phyloP scores from a whole-genome alignment of 2,329 filamentous ascomycete genomes.

The Daldinia eschscholtzii region DNA sequence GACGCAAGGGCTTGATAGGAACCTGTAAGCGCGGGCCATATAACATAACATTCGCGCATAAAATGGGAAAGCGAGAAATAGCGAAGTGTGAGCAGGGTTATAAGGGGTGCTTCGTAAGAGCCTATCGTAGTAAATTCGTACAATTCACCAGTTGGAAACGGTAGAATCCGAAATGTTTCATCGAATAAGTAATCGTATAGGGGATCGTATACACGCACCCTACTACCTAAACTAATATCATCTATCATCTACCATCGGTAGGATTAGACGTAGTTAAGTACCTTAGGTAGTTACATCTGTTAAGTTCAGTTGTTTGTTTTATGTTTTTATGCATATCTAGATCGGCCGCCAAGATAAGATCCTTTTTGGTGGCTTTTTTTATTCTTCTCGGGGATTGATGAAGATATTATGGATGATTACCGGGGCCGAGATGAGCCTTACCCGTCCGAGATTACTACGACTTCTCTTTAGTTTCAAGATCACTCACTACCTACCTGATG shows the following conservation, averaged over 20 bases:
- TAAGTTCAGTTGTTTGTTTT: neutral
- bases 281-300: no score
- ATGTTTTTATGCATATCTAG: constrained; percentile 9
- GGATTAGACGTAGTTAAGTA: constrained; percentile 1
- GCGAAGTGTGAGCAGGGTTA: neutral
- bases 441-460: constrained; percentile 34
- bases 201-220: neutral
- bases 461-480: constrained; percentile 4
- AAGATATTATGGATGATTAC: constrained; percentile 7
- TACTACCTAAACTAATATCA: neutral
- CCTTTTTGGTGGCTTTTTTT: neutral
- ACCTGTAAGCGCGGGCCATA: constrained; percentile 21
- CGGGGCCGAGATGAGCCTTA: constrained; percentile 28
- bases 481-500: neutral
- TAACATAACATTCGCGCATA: constrained; percentile 18
- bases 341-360: constrained; percentile 23
- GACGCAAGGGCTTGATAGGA: constrained; percentile 23
- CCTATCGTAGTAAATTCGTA: neutral
- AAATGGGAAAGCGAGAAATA: constrained; percentile 20
- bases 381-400: constrained; percentile 20
- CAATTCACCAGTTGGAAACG: constrained; percentile 1
- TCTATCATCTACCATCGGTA: neutral
- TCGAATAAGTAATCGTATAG: no score
- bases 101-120: neutral
- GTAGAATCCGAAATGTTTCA: no score